Evolutionary conservation across 331 rosid genomes (phyloP).

Genomic region (Cucumis variabilis): DNA sequence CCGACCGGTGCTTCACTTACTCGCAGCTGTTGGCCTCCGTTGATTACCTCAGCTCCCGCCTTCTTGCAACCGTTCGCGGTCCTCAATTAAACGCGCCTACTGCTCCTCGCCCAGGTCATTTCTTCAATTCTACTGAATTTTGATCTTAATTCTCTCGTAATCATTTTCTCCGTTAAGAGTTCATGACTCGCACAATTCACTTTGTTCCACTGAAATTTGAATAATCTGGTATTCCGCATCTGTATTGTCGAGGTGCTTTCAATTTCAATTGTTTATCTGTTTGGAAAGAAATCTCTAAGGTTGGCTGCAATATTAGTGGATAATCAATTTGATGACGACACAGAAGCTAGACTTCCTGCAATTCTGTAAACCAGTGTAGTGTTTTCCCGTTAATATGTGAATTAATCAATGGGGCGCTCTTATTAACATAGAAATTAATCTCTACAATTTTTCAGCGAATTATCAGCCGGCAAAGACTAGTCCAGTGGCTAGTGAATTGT

Average conservation of each 20-base stretch:
- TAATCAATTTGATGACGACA: neutral
- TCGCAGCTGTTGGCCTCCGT: conserved; percentile 59
- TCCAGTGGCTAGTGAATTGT: conserved; percentile 18
- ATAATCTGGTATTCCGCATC: neutral
- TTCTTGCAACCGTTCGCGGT: conserved; percentile 52
- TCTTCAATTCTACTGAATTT: conserved; percentile 20
- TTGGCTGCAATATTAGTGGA: neutral
- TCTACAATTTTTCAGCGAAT: conserved; percentile 34
- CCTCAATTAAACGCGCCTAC: conserved; percentile 41
- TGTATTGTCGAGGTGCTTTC: neutral
- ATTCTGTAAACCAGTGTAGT: neutral
- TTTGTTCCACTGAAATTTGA: neutral
- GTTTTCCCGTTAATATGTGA: neutral
- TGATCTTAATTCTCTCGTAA: neutral
- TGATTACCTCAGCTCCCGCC: conserved; percentile 66
- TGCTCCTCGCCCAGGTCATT: conserved; percentile 41
- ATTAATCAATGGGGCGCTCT: neutral
- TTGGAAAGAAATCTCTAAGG: neutral
- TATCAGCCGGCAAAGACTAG: conserved; percentile 30
- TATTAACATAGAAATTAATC: neutral
- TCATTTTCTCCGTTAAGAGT: neutral
- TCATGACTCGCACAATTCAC: neutral
- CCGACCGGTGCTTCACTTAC: conserved; percentile 72
- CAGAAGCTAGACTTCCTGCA: neutral
- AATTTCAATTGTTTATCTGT: neutral